Conservation (phyloP, 495 filamentous ascomycete genomes). For the Aspergillus sclerotioniger region DNA sequence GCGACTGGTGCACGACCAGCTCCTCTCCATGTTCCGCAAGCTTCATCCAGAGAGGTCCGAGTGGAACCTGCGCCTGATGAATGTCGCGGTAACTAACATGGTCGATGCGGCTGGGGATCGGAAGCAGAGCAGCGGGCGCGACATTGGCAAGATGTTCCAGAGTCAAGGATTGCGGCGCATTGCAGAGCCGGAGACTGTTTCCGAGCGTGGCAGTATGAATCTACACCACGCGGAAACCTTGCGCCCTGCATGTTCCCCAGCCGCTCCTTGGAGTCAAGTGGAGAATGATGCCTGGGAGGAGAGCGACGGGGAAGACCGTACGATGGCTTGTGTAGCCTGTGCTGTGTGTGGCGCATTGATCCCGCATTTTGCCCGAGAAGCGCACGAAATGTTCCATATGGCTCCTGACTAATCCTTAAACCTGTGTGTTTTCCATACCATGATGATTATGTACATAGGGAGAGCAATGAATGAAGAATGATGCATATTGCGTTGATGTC, state of each 20-base stretch:
- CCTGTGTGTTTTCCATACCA: neutral
- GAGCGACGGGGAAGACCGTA: conserved; percentile 41
- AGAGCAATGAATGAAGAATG: neutral
- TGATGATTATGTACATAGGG: neutral
- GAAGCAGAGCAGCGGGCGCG: conserved; percentile 48
- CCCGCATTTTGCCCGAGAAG: conserved; percentile 68
- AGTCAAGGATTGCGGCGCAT: conserved; percentile 59
- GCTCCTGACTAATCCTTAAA: conserved; percentile 7
- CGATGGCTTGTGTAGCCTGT: conserved; percentile 45
- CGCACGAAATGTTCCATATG: conserved; percentile 70
- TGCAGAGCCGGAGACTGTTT: conserved; percentile 2
- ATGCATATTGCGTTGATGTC: no score
- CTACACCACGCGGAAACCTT: neutral
- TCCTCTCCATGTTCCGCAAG: conserved; percentile 68
- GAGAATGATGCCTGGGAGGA: conserved; percentile 22
- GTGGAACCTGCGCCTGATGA: conserved; percentile 80
- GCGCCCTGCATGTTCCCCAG: no score
- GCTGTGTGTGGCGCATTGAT: conserved; percentile 59
- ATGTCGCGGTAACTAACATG: conserved; percentile 87
- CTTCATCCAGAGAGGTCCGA: conserved; percentile 66
- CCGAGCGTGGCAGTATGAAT: neutral
- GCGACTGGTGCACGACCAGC: conserved; percentile 63
- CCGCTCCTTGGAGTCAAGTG: neutral
- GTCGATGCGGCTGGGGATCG: conserved; percentile 54
- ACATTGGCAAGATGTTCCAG: conserved; percentile 70